Percentiles rank a stretch among this genome's conserved stretches.
Conservation (phyloP, 2,329 filamentous ascomycete species). For the Davidsoniella virescens region DNA sequence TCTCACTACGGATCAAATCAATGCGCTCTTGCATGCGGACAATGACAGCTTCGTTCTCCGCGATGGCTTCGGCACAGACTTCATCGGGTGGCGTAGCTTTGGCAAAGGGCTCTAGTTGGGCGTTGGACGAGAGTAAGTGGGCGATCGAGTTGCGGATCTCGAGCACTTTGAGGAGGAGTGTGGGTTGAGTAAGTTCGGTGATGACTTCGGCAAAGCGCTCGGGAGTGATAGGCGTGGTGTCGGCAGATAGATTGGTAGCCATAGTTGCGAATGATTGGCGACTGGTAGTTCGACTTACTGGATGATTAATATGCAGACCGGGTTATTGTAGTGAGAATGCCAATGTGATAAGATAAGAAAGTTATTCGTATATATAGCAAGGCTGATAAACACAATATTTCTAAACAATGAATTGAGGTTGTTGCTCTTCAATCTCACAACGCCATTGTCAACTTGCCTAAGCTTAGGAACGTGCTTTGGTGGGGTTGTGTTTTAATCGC, state of each 20-base stretch:
- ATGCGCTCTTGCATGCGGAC: constrained; percentile 51
- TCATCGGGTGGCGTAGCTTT: constrained; percentile 35
- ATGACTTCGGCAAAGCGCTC: constrained; percentile 51
- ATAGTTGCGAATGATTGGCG: not conserved
- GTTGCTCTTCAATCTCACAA: no score
- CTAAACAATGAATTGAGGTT: not conserved
- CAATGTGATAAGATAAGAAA: not conserved
- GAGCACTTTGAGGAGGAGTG: constrained; percentile 57
- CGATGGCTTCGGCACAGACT: constrained; percentile 59
- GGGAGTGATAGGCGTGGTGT: constrained; percentile 43
- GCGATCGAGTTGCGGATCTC: constrained; percentile 61
- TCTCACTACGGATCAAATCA: constrained; percentile 45
- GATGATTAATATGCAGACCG: no score
- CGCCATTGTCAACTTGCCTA: not conserved
- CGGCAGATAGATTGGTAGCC: constrained; percentile 38
- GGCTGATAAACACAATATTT: constrained; percentile 4
- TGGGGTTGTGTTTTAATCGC: constrained; percentile 11
- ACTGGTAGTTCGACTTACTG: not conserved
- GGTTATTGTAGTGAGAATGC: not conserved
- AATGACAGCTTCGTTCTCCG: constrained; percentile 55
- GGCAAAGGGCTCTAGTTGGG: constrained; percentile 53
- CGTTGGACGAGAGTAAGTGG: constrained; percentile 59
- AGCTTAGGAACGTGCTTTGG: not conserved
- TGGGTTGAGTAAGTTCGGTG: constrained; percentile 45
- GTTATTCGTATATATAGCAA: not conserved